Conservation (phyloP, 2,329 filamentous ascomycete genomes). For the Pseudogymnoascus sp. region DNA sequence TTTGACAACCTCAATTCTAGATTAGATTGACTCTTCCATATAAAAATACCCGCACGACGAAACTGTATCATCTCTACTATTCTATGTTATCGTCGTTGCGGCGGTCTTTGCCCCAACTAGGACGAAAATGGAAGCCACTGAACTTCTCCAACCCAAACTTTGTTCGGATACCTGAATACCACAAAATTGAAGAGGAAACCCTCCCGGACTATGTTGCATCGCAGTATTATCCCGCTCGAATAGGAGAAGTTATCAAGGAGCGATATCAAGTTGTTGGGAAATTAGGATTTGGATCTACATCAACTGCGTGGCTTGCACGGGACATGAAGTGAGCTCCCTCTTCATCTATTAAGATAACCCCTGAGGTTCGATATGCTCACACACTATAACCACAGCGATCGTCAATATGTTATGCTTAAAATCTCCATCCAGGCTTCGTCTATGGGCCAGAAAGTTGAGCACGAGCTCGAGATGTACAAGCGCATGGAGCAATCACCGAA, state of each 20-base stretch:
- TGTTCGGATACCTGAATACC: neutral
- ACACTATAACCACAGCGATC: conserved; percentile 14
- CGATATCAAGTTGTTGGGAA: conserved; percentile 20
- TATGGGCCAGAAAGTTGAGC: conserved; percentile 12
- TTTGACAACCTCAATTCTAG: neutral
- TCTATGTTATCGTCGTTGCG: neutral
- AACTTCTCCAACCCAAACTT: conserved; percentile 4
- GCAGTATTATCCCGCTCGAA: conserved; percentile 16
- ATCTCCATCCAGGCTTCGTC: conserved; percentile 15
- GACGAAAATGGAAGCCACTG: neutral
- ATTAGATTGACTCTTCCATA: neutral
- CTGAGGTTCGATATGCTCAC: conserved; percentile 4
- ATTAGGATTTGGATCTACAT: conserved; percentile 19
- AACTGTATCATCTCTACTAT: neutral
- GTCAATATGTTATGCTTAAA: conserved; percentile 20
- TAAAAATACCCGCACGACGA: neutral
- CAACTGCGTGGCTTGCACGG: conserved; percentile 20
- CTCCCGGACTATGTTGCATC: neutral
- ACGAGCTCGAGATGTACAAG: conserved; percentile 38
- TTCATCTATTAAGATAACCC: conserved; percentile 15
- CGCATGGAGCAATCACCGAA: conserved; percentile 27
- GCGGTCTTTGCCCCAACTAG: neutral
- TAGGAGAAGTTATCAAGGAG: conserved; percentile 16
- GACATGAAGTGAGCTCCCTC: conserved; percentile 18
- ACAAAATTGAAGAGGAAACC: conserved; percentile 2